Evolutionary conservation across 139 green algal species (phyloP), one percentile per base, ranked within the genome.

Genomic region (Desmodesmus armatus): DNA sequence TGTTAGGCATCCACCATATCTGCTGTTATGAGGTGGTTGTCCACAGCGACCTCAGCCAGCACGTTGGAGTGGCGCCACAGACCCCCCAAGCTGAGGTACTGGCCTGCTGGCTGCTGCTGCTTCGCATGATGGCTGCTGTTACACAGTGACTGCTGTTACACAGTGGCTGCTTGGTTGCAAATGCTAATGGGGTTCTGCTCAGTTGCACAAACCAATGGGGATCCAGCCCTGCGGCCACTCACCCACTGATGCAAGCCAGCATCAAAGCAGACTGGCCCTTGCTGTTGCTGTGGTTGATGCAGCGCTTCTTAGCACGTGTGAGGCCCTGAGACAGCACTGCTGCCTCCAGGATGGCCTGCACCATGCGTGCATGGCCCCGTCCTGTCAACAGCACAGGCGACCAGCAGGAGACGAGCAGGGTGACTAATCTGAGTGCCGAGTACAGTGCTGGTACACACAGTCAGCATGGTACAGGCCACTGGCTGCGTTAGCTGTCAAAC

Each of bases 161-260:
- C 47, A 58, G n/a, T n/a, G n/a, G 47, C 7, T 55, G 2, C 37
- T 31, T 47, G 73, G n/a, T 29, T 47, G 11, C 37, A 1, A 23
- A 17, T 65, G 25, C 43, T 51, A 0, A 19, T 31, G 27, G 3
- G 5, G 43, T 33, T 70, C 60, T 70, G 60, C 60, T 70, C 31
- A 1, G n/a, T n/a, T n/a, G n/a, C n/a, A n/a, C n/a, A n/a, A n/a
- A n/a, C n/a, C n/a, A n/a, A n/a, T n/a, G n/a, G n/a, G n/a, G n/a
- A n/a, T n/a, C n/a, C n/a, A n/a, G n/a, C n/a, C n/a, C 70, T 71
- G 75, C 49, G 23, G 58, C 35, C 62, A 70, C 88, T 76, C 31
- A 93, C 90, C 90, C 90, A 73, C 91, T 88, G 69, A 90, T 91
- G 85, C 87, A 93, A 2, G 90, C 90, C 6, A 91, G 85, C 51